These are phyloP conservation scores for Lasiodiplodia citricola DNA, from an alignment of 2,329 filamentous ascomycete genomes.

Conservation along the genomic window DNA sequence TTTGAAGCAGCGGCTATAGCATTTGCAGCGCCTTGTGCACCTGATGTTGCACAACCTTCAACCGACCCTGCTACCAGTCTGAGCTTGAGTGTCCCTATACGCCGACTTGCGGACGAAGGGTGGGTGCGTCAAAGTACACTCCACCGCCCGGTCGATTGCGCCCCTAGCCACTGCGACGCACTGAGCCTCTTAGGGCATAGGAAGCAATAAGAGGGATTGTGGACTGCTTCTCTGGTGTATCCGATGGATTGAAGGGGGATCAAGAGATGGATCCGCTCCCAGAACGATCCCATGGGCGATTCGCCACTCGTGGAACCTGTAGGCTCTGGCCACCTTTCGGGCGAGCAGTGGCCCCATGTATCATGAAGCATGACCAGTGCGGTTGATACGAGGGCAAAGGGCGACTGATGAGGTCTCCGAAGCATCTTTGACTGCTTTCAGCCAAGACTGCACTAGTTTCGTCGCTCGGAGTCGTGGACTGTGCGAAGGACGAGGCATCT, in stretches of 20 bases:
- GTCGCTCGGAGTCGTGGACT: neutral
- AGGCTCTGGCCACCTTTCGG: neutral
- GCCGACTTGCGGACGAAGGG: neutral
- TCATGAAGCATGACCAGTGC: neutral
- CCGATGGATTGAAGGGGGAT: neutral
- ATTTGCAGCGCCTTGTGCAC: slow-evolving; percentile 4
- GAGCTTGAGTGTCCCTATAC: too few species aligned
- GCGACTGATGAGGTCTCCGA: neutral
- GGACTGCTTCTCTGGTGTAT: too few species aligned
- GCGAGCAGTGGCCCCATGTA: neutral
- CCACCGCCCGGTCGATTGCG: neutral
- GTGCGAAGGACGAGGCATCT: neutral
- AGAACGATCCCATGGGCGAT: neutral
- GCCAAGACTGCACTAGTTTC: neutral
- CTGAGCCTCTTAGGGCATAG: neutral
- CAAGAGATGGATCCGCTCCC: neutral
- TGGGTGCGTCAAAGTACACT: neutral
- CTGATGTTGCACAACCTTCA: neutral
- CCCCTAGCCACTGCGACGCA: neutral
- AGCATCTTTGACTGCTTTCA: neutral
- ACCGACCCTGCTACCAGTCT: neutral
- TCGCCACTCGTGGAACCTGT: neutral
- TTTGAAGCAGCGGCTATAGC: slow-evolving; percentile 9
- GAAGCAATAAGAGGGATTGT: neutral
- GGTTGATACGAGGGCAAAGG: neutral